phyloP scores from a whole-genome alignment of 768 basidiomycete species.

The Terana coerulea region DNA sequence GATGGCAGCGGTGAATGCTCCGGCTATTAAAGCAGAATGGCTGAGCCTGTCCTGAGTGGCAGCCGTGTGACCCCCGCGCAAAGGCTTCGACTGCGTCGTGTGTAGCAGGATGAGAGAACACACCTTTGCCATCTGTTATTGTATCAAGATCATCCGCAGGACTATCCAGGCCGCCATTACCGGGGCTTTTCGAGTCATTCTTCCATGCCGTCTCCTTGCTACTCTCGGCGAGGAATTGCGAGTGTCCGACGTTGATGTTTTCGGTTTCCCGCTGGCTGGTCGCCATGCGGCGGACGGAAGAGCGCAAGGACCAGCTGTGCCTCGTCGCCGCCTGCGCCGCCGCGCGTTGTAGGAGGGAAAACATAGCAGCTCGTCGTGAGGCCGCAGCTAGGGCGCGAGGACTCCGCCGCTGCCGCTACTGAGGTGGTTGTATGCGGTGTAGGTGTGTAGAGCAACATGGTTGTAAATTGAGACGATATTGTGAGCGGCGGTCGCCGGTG shows the following conservation, averaged over 20 bases:
- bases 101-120: no score
- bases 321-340: neutral
- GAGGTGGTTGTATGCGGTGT: no score
- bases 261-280: slow-evolving; percentile 21
- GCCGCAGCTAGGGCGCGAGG: no score
- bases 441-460: no score
- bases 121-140: slow-evolving; percentile 32
- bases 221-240: slow-evolving; percentile 42
- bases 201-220: slow-evolving; percentile 33
- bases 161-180: slow-evolving; percentile 9
- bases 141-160: slow-evolving; percentile 21
- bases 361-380: neutral
- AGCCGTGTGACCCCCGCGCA: no score
- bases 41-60: no score
- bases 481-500: no score
- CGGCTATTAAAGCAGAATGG: no score
- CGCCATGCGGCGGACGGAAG: neutral
- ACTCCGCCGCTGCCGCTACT: no score
- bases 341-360: neutral
- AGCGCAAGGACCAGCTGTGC: neutral
- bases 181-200: slow-evolving; percentile 1
- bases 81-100: no score
- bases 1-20: no score
- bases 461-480: no score
- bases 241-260: slow-evolving; percentile 37